These are phyloP conservation scores for Neurospora tetraspora DNA, from an alignment of 495 filamentous ascomycete genomes.

Conservation along the genomic window DNA sequence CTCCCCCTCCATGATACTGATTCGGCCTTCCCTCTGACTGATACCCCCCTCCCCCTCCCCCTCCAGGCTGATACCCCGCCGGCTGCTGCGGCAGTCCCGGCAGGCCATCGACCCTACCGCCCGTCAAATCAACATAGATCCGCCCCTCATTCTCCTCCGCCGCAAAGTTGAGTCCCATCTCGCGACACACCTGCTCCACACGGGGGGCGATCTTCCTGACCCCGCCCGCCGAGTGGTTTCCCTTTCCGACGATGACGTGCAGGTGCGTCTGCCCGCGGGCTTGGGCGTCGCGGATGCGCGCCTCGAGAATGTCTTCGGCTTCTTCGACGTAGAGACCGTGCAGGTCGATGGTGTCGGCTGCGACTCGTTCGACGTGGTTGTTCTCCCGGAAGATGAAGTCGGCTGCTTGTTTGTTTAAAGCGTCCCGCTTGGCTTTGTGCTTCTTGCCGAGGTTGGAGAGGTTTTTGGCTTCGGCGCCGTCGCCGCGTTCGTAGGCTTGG, in stretches of 20 bases:
- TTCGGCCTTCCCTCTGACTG: slow-evolving; percentile 17
- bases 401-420: slow-evolving; percentile 79
- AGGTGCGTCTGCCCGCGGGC: slow-evolving; percentile 64
- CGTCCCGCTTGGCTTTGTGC: slow-evolving; percentile 68
- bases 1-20: slow-evolving; percentile 17
- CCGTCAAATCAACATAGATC: slow-evolving; percentile 50
- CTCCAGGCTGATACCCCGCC: slow-evolving; percentile 17
- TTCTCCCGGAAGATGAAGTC: slow-evolving; percentile 93
- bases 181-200: slow-evolving; percentile 74
- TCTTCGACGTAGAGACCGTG: slow-evolving; percentile 92
- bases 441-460: slow-evolving; percentile 75
- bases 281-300: slow-evolving; percentile 67
- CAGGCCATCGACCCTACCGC: slow-evolving; percentile 27
- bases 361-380: slow-evolving; percentile 61
- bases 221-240: slow-evolving; percentile 70
- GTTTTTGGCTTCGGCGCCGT: slow-evolving; percentile 68
- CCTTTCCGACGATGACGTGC: slow-evolving; percentile 76
- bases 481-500: slow-evolving; percentile 68
- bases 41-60: slow-evolving; percentile 32
- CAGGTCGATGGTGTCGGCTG: slow-evolving; percentile 79
- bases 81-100: slow-evolving; percentile 41
- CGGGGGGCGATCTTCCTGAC: slow-evolving; percentile 87
- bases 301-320: slow-evolving; percentile 79
- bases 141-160: slow-evolving; percentile 83
- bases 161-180: slow-evolving; percentile 68